Conservation (phyloP, 1,284 basidiomycete species). For the Marasmius fiardii region DNA sequence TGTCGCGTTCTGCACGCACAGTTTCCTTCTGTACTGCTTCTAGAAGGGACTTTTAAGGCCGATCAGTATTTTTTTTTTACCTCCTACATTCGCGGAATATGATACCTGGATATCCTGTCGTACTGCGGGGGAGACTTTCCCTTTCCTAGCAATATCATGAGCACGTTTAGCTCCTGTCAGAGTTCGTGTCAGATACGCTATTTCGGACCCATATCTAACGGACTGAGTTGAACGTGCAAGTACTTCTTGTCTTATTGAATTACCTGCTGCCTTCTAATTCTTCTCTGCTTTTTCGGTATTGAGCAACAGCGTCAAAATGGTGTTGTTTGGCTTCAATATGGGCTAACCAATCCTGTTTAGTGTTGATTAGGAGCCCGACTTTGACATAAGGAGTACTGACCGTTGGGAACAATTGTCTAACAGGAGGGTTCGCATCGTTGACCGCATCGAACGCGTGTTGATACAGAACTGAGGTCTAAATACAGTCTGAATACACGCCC, state of each 20-base stretch:
- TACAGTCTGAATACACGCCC: neutral
- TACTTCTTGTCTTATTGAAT: conserved; percentile 11
- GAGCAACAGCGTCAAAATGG: conserved; percentile 90
- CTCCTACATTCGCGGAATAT: neutral
- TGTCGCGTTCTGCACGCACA: conserved; percentile 82
- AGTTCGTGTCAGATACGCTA: conserved; percentile 73
- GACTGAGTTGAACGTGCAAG: conserved; percentile 4
- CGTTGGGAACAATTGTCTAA: conserved; percentile 49
- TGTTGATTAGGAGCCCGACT: conserved; percentile 8
- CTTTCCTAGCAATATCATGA: conserved; percentile 66
- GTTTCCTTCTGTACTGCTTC: conserved; percentile 72
- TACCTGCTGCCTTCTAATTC: conserved; percentile 84
- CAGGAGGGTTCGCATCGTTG: conserved; percentile 42
- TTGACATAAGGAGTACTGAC: conserved; percentile 32
- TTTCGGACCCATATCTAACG: conserved; percentile 78
- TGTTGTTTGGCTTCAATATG: conserved; percentile 82
- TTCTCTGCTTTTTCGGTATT: conserved; percentile 87
- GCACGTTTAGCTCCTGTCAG: conserved; percentile 71
- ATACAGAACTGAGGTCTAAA: conserved; percentile 69
- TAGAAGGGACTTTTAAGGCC: conserved; percentile 46
- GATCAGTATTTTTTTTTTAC: conserved; percentile 3
- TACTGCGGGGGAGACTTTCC: conserved; percentile 59
- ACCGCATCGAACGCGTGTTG: conserved; percentile 49
- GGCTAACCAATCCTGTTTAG: conserved; percentile 68
- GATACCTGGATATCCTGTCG: conserved; percentile 75